Evolutionary conservation across 768 basidiomycete species (phyloP).

Genomic region (Amyloporia xantha): DNA sequence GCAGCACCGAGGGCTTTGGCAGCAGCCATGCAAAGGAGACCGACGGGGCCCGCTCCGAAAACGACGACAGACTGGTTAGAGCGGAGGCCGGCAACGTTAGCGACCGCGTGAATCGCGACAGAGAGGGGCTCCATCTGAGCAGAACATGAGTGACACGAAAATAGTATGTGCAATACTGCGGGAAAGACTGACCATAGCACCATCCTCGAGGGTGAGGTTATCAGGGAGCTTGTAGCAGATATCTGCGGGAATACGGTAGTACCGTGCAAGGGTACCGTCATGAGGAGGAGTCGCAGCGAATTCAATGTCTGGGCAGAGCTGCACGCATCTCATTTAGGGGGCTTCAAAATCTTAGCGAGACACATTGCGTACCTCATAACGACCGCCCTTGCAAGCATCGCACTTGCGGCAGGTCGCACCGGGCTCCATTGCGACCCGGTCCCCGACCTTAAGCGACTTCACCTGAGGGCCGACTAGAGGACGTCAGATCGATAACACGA

Average conservation of each 20-base stretch:
- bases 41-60: slow-evolving; percentile 87
- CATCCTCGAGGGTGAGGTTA: slow-evolving; percentile 85
- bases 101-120: slow-evolving; percentile 86
- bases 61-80: slow-evolving; percentile 73
- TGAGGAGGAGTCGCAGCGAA: slow-evolving; percentile 94
- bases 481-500: neutral
- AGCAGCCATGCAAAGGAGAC: slow-evolving; percentile 91
- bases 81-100: slow-evolving; percentile 65
- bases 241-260: slow-evolving; percentile 82
- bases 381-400: slow-evolving; percentile 76
- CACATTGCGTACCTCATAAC: slow-evolving; percentile 67
- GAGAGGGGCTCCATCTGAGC: slow-evolving; percentile 87
- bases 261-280: slow-evolving; percentile 83
- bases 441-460: slow-evolving; percentile 70
- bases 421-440: slow-evolving; percentile 89
- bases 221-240: slow-evolving; percentile 79
- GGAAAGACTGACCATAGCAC: slow-evolving; percentile 68
- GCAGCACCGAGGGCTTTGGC: slow-evolving; percentile 88
- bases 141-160: neutral
- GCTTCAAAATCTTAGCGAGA: neutral
- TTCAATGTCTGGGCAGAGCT: slow-evolving; percentile 81
- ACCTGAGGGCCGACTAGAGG: slow-evolving; percentile 66
- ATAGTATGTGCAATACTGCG: neutral
- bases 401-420: slow-evolving; percentile 82
- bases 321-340: neutral